Evolutionary conservation across 257 asterid species (phyloP).

Genomic region (Nicotiana otophora): DNA sequence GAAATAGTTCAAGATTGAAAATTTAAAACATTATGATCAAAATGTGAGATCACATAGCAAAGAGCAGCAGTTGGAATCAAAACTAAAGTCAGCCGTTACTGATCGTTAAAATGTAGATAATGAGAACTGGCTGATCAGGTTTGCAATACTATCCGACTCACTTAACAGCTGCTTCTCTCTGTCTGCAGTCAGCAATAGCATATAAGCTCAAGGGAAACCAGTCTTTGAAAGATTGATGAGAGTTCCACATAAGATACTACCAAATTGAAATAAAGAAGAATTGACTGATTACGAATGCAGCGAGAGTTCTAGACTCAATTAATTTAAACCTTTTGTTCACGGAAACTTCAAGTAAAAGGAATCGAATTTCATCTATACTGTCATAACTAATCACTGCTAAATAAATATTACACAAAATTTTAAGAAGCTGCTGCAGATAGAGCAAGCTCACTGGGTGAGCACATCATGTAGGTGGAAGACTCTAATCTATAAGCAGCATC

Average conservation of each 20-base stretch:
- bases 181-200: neutral
- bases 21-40: neutral
- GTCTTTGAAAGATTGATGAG: neutral
- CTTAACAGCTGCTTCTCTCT: neutral
- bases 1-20: neutral
- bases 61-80: neutral
- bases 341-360: neutral
- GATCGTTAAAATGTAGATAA: neutral
- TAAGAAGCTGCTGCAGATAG: neutral
- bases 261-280: neutral
- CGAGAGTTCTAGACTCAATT: neutral
- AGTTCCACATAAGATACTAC: neutral
- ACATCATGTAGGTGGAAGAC: neutral
- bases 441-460: neutral
- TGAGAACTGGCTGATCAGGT: neutral
- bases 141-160: neutral
- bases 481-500: neutral
- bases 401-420: neutral
- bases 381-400: neutral
- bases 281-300: neutral
- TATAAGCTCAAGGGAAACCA: neutral
- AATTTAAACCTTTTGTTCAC: neutral
- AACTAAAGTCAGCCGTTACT: neutral
- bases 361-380: neutral
- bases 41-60: neutral